Percentiles rank a stretch among this genome's conserved stretches.
phyloP scores from a whole-genome alignment of 1,284 basidiomycete genomes.

The Tetrapyrgos nigripes region DNA sequence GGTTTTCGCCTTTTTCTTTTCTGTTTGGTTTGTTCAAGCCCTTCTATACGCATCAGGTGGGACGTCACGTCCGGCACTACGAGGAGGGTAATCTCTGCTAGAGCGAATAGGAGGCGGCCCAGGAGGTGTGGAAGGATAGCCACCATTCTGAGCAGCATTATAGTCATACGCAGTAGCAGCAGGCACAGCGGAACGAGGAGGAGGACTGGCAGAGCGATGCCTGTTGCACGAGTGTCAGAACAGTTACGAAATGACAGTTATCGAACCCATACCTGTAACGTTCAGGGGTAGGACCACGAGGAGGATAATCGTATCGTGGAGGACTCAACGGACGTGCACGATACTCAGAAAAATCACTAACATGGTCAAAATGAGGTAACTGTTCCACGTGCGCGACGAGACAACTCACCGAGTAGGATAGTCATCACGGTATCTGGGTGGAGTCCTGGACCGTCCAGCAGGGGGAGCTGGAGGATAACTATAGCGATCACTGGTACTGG shows the following conservation, averaged over 20 bases:
- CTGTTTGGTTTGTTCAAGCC: not conserved
- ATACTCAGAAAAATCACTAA: constrained; percentile 52
- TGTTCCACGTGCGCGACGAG: no score
- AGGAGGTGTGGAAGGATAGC: constrained; percentile 54
- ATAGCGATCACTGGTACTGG: constrained; percentile 43
- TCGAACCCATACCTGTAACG: constrained; percentile 6
- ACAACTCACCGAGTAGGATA: constrained; percentile 58
- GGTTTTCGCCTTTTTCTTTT: not conserved
- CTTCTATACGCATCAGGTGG: constrained; percentile 16
- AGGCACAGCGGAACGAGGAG: constrained; percentile 37
- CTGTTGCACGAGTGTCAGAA: not conserved
- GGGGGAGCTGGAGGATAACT: constrained; percentile 52
- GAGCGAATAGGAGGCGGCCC: constrained; percentile 44
- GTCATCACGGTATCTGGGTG: constrained; percentile 65
- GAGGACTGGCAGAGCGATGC: constrained; percentile 21
- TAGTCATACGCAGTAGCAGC: constrained; percentile 47
- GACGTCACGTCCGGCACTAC: constrained; percentile 59
- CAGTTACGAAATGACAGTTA: not conserved
- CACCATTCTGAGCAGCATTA: constrained; percentile 46
- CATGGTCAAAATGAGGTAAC: no score
- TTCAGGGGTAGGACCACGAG: constrained; percentile 34
- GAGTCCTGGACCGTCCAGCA: constrained; percentile 55
- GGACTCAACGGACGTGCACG: constrained; percentile 61
- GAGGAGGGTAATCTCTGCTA: constrained; percentile 65
- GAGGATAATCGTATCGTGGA: constrained; percentile 66